Base-by-base conservation (phyloP, 805 yeast genomes). In the Candida suzukii region DNA sequence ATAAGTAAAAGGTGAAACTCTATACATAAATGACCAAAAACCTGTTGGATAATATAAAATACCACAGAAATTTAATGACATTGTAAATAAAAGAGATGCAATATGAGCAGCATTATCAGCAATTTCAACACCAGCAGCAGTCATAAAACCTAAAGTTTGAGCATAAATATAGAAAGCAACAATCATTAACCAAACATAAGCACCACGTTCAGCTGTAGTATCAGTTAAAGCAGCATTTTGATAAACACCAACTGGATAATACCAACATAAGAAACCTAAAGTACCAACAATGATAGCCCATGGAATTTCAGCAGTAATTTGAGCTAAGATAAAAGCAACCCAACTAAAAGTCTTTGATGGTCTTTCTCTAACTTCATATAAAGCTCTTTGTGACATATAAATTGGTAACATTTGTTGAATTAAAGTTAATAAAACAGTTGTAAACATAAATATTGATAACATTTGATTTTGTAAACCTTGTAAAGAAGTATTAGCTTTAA, bases 11-110 rank as follows among this genome's bases (percentile, higher is more conserved):
- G 93, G 91, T 20, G 82, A 76, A 17, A 68, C 73, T 56, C 88
- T 69, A 68, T 82, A 83, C 87, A 83, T 79, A 69, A 82, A 83
- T 35, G 73, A 66, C 88, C 90, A 77, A 69, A 85, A 85, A n/a
- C 87, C 78, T 17, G 66, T 55, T 35, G 78, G 73, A 20, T 75
- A 66, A 14, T 74, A 78, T 64, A 85, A 65, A 35, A 82, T 86
- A 71, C 95, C 95, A 71, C 88, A 82, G 75, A 84, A 83, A 41
- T 74, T 73, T 63, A 85, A 64, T 31, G 77, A 67, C 69, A 81
- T 61, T 2, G 83, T 76, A 60, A 78, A 81, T 46, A 79, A 53
- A 51, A 83, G 53, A 29, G 74, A 64, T 1, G 76, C 72, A 40
- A 76, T 43, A 51, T 78, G 76, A 46, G 80, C 83, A 31, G 85